Conservation (phyloP, 495 filamentous ascomycete genomes). For the Podospora fimiseda region DNA sequence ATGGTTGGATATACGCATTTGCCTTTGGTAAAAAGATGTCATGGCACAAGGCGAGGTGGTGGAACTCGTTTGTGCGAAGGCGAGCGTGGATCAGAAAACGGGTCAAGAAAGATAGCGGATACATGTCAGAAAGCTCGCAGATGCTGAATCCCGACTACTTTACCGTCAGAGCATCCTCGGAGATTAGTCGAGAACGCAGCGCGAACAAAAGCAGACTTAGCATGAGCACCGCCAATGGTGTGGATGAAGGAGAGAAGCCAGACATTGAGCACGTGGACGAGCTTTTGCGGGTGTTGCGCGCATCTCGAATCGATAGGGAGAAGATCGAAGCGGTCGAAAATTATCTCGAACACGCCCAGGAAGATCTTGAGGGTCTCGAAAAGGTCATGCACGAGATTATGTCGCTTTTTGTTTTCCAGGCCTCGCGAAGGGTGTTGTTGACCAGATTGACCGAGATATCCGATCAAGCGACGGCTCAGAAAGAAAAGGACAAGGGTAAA, state of each 20-base stretch:
- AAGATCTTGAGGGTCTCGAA: constrained; percentile 72
- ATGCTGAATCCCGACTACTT: constrained; percentile 82
- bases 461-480: constrained; percentile 39
- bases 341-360: constrained; percentile 72
- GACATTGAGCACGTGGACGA: constrained; percentile 60
- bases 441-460: constrained; percentile 56
- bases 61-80: constrained; percentile 83
- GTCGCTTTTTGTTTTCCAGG: constrained; percentile 80
- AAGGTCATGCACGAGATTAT: constrained; percentile 80
- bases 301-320: constrained; percentile 76
- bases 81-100: constrained; percentile 83
- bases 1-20: constrained; percentile 94
- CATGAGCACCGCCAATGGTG: constrained; percentile 15
- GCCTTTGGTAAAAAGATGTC: constrained; percentile 67
- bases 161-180: constrained; percentile 55
- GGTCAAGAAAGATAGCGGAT: constrained; percentile 51
- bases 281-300: constrained; percentile 58
- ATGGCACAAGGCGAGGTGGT: constrained; percentile 93
- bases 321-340: constrained; percentile 73
- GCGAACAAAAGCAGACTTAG: constrained; percentile 24
- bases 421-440: constrained; percentile 72
- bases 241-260: constrained; percentile 6
- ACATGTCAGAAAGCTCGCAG: constrained; percentile 43
- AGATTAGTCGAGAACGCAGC: constrained; percentile 32
- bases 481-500: constrained; percentile 4